Conservation (phyloP, 2,329 filamentous ascomycete genomes). For the Xylariales sp. region DNA sequence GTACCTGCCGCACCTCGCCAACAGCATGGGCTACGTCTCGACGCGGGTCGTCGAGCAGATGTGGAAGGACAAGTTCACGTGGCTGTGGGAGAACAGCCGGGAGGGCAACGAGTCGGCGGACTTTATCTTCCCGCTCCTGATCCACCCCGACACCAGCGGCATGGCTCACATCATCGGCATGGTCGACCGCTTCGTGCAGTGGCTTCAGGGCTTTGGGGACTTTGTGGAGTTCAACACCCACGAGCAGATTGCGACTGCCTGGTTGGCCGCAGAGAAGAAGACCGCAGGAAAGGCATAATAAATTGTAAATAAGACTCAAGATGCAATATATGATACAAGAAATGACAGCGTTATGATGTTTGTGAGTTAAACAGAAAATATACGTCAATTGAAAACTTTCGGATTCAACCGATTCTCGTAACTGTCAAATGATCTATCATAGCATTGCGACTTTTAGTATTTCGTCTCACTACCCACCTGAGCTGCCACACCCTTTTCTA, state of each 20-base stretch:
- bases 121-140: neutral
- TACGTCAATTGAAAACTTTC: too few species aligned
- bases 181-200: neutral
- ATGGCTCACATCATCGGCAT: conserved; percentile 1
- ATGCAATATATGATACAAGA: too few species aligned
- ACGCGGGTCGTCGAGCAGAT: conserved; percentile 52
- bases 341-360: too few species aligned
- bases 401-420: too few species aligned
- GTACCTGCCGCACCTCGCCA: conserved; percentile 33
- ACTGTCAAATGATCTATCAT: too few species aligned
- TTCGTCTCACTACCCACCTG: too few species aligned
- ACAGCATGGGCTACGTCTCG: conserved; percentile 55
- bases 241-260: neutral
- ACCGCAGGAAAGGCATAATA: too few species aligned
- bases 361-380: too few species aligned
- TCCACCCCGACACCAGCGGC: neutral
- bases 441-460: too few species aligned
- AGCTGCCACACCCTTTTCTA: too few species aligned
- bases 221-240: neutral
- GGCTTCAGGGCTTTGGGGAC: neutral
- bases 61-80: conserved; percentile 57
- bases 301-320: too few species aligned
- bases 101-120: neutral
- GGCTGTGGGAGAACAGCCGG: conserved; percentile 35
- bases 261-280: neutral